Percentiles rank a stretch among this genome's conserved stretches.
Conservation (phyloP, 331 rosid genomes). For the Acacia concinna region DNA sequence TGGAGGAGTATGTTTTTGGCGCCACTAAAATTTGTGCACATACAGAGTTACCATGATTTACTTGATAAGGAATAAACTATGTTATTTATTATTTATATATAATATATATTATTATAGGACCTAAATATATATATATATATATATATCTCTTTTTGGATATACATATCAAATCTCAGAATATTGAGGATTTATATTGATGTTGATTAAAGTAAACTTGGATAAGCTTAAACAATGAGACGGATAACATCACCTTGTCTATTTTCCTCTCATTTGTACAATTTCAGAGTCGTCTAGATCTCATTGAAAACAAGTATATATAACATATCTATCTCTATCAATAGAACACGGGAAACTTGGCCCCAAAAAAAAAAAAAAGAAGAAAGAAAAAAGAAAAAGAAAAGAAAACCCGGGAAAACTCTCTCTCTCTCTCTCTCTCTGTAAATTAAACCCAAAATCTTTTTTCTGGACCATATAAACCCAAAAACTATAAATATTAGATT, state of each 20-base stretch:
- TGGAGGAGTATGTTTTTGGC: background rate
- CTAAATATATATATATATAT: background rate
- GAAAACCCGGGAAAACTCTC: background rate
- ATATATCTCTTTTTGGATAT: background rate
- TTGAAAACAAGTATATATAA: too few relatives aligned
- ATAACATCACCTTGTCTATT: too few relatives aligned
- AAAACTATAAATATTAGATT: background rate
- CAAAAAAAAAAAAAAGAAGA: too few relatives aligned
- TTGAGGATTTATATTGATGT: background rate
- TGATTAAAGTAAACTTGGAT: background rate
- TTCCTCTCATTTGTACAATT: too few relatives aligned
- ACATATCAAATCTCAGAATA: too few relatives aligned
- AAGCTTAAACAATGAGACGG: background rate
- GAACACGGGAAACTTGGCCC: too few relatives aligned
- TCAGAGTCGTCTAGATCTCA: too few relatives aligned
- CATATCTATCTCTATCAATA: background rate
- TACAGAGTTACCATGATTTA: background rate
- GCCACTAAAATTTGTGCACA: background rate
- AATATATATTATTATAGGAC: background rate
- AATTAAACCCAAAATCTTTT: too few relatives aligned
- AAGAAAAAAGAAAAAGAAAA: too few relatives aligned
- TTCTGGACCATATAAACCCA: background rate
- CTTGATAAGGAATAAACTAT: background rate
- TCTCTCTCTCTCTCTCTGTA: too few relatives aligned
- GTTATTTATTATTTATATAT: background rate